phyloP scores from a whole-genome alignment of 2,329 filamentous ascomycete genomes.

The Aspergillus sp. region DNA sequence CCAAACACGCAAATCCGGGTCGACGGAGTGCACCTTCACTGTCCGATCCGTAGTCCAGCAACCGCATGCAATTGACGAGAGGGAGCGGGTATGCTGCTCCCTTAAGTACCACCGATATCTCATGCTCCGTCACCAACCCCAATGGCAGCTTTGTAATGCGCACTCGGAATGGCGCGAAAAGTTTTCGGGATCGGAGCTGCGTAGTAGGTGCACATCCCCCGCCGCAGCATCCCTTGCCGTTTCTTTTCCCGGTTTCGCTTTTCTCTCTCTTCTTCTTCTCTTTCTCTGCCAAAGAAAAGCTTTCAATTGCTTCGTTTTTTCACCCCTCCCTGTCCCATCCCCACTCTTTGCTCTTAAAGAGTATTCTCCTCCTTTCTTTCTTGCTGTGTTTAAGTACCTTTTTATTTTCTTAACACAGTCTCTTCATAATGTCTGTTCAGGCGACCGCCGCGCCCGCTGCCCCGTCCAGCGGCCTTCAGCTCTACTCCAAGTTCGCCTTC shows the following conservation, averaged over 20 bases:
- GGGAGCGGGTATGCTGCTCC: too few species aligned
- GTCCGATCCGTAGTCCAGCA: neutral
- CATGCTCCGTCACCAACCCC: too few species aligned
- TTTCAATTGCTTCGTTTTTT: conserved; percentile 10
- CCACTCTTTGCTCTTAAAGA: conserved; percentile 7
- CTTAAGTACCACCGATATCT: too few species aligned
- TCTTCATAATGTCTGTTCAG: conserved; percentile 30
- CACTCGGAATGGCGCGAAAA: conserved; percentile 16
- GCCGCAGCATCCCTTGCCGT: conserved; percentile 14
- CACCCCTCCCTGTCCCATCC: conserved; percentile 4
- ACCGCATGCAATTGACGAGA: neutral
- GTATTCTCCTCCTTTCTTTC: conserved; percentile 7
- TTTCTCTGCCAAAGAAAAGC: conserved; percentile 7
- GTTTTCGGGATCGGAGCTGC: conserved; percentile 17
- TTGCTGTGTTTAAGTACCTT: conserved; percentile 2
- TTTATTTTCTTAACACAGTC: conserved; percentile 9
- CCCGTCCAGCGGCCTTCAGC: conserved; percentile 52
- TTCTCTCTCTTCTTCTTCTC: neutral
- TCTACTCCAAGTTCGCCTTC: conserved; percentile 95
- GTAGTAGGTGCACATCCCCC: too few species aligned
- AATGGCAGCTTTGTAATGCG: too few species aligned
- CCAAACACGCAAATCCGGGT: too few species aligned
- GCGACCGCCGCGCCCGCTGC: conserved; percentile 17
- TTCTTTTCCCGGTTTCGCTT: neutral
- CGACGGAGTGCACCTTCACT: too few species aligned